A percentile compares a stretch with the other conserved stretches of the same genome.
phyloP scores from a whole-genome alignment of 345 rosid genomes.

The Cardiospermum halicacabum region DNA sequence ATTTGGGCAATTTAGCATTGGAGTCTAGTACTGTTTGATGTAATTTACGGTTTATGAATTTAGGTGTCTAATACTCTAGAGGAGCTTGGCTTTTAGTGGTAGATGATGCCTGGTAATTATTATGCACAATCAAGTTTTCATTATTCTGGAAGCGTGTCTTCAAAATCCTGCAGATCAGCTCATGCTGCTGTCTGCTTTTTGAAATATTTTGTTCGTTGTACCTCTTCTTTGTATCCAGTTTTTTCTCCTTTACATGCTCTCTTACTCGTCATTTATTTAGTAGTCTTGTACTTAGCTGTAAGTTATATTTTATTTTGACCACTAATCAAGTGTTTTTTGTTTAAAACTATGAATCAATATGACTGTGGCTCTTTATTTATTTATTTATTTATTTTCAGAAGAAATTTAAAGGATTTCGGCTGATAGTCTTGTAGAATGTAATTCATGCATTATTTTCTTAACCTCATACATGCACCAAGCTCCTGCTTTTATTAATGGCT shows the following conservation, averaged over 20 bases:
- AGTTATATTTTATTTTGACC: no score
- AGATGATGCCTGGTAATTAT: not conserved
- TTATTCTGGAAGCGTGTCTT: not conserved
- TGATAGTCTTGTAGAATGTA: not conserved
- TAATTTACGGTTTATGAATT: conserved; percentile 3
- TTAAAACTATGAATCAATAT: no score
- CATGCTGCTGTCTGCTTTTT: not conserved
- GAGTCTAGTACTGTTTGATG: not conserved
- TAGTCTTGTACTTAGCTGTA: no score
- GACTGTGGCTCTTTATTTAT: no score
- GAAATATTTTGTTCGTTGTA: not conserved
- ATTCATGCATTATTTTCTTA: not conserved
- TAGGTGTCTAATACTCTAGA: not conserved
- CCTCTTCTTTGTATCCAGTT: not conserved
- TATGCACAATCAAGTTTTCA: not conserved
- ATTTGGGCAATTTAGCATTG: not conserved
- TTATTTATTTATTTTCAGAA: no score
- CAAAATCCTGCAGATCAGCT: not conserved
- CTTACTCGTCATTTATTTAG: not conserved
- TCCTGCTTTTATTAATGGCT: conserved; percentile 14
- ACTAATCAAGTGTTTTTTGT: no score
- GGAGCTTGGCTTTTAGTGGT: not conserved
- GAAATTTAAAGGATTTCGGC: no score
- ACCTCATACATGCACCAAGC: not conserved
- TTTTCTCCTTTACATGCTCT: not conserved